phyloP scores from a whole-genome alignment of 2,329 filamentous ascomycete species.

The Ophiosphaerella korrae region DNA sequence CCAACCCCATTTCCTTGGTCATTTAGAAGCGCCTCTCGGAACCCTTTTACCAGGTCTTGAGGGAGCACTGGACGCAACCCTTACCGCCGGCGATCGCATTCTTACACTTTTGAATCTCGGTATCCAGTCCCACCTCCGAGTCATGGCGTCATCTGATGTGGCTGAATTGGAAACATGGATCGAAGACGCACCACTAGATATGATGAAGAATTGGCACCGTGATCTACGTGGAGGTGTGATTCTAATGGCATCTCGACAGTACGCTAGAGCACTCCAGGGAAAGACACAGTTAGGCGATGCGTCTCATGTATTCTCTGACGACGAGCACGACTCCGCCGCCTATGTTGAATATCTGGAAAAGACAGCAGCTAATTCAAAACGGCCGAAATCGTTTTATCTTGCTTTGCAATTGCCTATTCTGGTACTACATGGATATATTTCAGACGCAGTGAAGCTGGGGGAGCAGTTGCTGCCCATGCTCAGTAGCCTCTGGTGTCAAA shows the following conservation, averaged over 20 bases:
- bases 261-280: conserved; percentile 72
- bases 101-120: conserved; percentile 75
- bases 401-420: conserved; percentile 54
- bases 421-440: conserved; percentile 51
- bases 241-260: conserved; percentile 69
- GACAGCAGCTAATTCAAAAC: conserved; percentile 61
- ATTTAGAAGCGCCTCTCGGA: conserved; percentile 67
- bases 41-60: conserved; percentile 66
- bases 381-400: conserved; percentile 71
- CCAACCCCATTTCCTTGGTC: conserved; percentile 72
- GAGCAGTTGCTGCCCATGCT: conserved; percentile 49
- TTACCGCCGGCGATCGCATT: conserved; percentile 71
- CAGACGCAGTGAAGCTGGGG: conserved; percentile 51
- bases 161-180: conserved; percentile 73
- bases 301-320: conserved; percentile 67
- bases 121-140: conserved; percentile 67
- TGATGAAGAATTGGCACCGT: conserved; percentile 72
- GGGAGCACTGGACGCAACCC: conserved; percentile 67
- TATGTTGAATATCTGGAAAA: conserved; percentile 59
- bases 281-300: conserved; percentile 65
- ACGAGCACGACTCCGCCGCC: conserved; percentile 65
- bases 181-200: conserved; percentile 73
- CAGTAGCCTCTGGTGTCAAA: conserved; percentile 52
- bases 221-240: conserved; percentile 75
- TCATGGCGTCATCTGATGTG: conserved; percentile 72